phyloP scores from a whole-genome alignment of 345 rosid genomes.

The Trapa incisa region DNA sequence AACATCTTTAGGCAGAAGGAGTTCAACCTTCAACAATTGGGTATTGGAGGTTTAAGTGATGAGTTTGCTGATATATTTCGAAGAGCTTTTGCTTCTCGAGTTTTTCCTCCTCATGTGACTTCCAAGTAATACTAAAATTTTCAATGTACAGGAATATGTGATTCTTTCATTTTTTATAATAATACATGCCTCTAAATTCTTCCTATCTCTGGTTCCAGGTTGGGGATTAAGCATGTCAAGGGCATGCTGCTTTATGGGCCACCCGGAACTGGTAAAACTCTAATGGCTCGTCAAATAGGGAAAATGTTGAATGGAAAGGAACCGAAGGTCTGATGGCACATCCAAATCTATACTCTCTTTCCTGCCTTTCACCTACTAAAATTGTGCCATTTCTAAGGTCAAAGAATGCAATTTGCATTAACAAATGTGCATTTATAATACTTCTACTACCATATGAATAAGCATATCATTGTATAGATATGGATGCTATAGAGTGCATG shows the following conservation, averaged over 20 bases:
- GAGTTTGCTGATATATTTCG: constrained; percentile 98
- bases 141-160: background rate
- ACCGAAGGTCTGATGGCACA: constrained; percentile 57
- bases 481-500: background rate
- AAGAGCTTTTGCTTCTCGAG: constrained; percentile 99
- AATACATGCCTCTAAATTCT: background rate
- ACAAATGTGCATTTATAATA: background rate
- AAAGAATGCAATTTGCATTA: too few species aligned
- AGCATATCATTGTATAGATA: background rate
- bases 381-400: too few species aligned
- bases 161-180: background rate
- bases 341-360: background rate
- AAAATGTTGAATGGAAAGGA: constrained; percentile 96
- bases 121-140: constrained; percentile 36
- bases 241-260: constrained; percentile 98
- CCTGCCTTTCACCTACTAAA: background rate
- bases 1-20: constrained; percentile 88
- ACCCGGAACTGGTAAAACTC: constrained; percentile 98
- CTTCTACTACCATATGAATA: background rate
- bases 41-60: constrained; percentile 95
- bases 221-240: constrained; percentile 96
- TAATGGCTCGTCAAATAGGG: constrained; percentile 99
- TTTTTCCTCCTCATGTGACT: constrained; percentile 93
- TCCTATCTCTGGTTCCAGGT: constrained; percentile 35
- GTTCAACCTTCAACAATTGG: constrained; percentile 84